These are phyloP conservation scores for Prunus mira DNA, from an alignment of 306 rosid genomes.

Conservation along the genomic window DNA sequence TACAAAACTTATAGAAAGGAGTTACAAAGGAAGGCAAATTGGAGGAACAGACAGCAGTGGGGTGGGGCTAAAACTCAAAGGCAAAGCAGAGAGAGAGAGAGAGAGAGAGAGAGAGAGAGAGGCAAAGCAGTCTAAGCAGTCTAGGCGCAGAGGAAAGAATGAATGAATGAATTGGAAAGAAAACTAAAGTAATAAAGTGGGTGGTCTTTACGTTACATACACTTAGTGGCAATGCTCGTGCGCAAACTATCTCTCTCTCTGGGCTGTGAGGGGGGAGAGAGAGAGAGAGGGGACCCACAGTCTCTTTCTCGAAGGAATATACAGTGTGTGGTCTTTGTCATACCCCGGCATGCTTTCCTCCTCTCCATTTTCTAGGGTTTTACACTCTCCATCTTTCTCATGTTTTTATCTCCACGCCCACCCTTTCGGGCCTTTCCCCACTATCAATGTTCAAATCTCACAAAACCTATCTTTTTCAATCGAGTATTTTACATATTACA, in stretches of 20 bases:
- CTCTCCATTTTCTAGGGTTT: slow-evolving; percentile 80
- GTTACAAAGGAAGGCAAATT: slow-evolving; percentile 40
- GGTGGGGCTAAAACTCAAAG: slow-evolving; percentile 14
- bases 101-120: slow-evolving; percentile 15
- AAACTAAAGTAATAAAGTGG: slow-evolving; percentile 29
- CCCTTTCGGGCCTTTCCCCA: slow-evolving; percentile 13
- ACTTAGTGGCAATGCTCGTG: slow-evolving; percentile 62
- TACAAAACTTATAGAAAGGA: slow-evolving; percentile 16
- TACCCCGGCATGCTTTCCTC: slow-evolving; percentile 76
- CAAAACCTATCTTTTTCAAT: slow-evolving; percentile 9
- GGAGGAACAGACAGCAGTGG: slow-evolving; percentile 29
- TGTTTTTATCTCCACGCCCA: slow-evolving; percentile 13
- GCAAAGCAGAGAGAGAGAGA: slow-evolving; percentile 2
- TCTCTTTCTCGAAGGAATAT: slow-evolving; percentile 95
- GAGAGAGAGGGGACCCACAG: slow-evolving; percentile 40
- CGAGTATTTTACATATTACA: neutral
- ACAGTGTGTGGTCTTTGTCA: slow-evolving; percentile 88
- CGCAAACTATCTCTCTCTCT: slow-evolving; percentile 24
- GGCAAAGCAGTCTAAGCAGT: neutral
- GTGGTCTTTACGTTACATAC: slow-evolving; percentile 53
- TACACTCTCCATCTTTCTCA: slow-evolving; percentile 24
- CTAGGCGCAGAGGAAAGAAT: slow-evolving; percentile 8
- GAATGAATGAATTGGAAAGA: slow-evolving; percentile 30
- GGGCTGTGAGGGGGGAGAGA: neutral
- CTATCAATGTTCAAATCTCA: neutral